A percentile compares a stretch with the other conserved stretches of the same genome.
These are phyloP conservation scores for Penicillium cataractarum DNA, from an alignment of 495 filamentous ascomycete genomes.

Conservation along the genomic window DNA sequence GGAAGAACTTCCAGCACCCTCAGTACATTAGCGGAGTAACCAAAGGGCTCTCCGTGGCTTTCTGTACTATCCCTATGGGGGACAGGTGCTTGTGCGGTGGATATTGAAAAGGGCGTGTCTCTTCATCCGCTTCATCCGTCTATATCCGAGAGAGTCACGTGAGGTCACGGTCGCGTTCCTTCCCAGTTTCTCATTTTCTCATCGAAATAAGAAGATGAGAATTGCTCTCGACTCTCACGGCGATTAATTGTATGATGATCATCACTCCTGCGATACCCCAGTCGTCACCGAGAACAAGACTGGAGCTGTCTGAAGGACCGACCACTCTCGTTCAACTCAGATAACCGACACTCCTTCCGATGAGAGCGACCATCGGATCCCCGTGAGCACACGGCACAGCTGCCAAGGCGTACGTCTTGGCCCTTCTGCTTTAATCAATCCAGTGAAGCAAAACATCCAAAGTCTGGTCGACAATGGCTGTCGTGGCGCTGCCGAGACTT, in stretches of 20 bases:
- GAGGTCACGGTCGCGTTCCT: background rate
- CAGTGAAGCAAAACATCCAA: background rate
- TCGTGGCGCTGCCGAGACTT: background rate
- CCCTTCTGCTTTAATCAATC: background rate
- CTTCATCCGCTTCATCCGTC: conserved; percentile 17
- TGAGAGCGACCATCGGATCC: conserved; percentile 10
- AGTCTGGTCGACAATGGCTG: background rate
- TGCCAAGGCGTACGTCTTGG: conserved; percentile 5
- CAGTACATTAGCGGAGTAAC: background rate
- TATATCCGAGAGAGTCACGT: conserved; percentile 31
- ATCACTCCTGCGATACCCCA: too few relatives aligned
- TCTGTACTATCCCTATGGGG: conserved; percentile 8
- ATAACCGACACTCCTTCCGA: too few relatives aligned
- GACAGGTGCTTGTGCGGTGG: background rate
- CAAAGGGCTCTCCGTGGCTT: background rate
- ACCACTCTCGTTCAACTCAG: too few relatives aligned
- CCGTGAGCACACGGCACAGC: background rate
- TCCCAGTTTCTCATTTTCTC: background rate
- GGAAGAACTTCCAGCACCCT: background rate
- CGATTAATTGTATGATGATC: too few relatives aligned
- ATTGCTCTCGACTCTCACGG: too few relatives aligned
- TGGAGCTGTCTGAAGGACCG: too few relatives aligned
- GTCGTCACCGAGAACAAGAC: too few relatives aligned
- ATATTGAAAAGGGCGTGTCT: too few relatives aligned
- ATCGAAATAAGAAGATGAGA: background rate